Evolutionary conservation across 129 eudicot species (phyloP), one percentile per base, ranked within the genome.

Genomic region (Ambrosia artemisiifolia): DNA sequence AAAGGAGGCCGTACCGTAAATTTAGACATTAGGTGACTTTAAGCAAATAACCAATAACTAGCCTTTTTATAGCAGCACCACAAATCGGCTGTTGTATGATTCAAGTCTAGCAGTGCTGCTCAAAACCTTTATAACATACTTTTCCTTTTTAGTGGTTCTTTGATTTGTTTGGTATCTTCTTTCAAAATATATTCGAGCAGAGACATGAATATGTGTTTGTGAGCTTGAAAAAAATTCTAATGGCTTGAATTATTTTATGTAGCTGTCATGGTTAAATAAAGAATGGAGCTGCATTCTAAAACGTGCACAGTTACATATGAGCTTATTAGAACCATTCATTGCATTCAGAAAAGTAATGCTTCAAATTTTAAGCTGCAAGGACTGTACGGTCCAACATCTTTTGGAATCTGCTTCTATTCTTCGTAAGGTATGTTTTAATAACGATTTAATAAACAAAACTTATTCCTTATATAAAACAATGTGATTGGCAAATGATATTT

Each of bases 281-380:
- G 88, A 90, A 50, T 94, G 97, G 97, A 81, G 78, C 65, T 75
- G 84, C 85, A 84, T 86, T 54, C 38, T 94, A 80, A 79, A 86
- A 63, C 92, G 87, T 75, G 80, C 93, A 66, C 95, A 86, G 74
- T 77, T 86, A 73, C 95, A 94, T 82, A 94, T 90, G 99, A 90
- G 84, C 85, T 82, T 94, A 75, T 63, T 94, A 81, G 99, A 94
- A 74, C 99, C 97, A 6, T 90, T 88, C 75, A 85, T 94, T 48
- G 99, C 97, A 75, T 90, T 94, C 74, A 90, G 99, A 83, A 85
- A 84, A 84, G 85, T 83, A 18, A 78, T 94, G 85, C 97, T 94
- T 77, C 91, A 84, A 72, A 83, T 90, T 66, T 82, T 94, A 73
- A 82, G 87, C 69, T 88, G 91, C 71, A 79, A 34, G 74, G 93